These are phyloP conservation scores for Yamadazyma paraphyllophila DNA, from an alignment of 805 yeast species.

Conservation along the genomic window DNA sequence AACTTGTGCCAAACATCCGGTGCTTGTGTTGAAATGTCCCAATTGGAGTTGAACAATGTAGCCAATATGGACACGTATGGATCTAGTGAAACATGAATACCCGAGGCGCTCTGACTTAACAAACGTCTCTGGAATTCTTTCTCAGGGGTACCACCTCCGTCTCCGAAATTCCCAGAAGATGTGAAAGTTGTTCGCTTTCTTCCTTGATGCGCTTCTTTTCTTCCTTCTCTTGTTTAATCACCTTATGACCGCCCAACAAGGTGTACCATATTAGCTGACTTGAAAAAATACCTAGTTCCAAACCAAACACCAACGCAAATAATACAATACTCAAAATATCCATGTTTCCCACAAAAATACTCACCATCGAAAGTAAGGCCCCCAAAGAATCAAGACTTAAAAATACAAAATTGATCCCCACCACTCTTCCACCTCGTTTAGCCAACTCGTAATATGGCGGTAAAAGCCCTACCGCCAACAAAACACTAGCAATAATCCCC, in stretches of 20 bases:
- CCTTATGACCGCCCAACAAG: conserved; percentile 28
- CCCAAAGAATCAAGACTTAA: conserved; percentile 75
- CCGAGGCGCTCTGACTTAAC: too few species aligned
- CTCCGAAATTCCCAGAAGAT: not conserved
- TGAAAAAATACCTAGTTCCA: conserved; percentile 75
- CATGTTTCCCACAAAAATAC: conserved; percentile 53
- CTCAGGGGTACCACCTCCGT: not conserved
- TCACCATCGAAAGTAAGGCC: conserved; percentile 69
- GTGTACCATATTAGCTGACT: conserved; percentile 70
- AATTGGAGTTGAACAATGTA: too few species aligned
- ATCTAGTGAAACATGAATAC: too few species aligned
- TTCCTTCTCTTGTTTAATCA: conserved; percentile 25
- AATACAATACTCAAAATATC: conserved; percentile 80
- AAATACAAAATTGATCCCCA: conserved; percentile 85
- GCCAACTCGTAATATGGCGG: conserved; percentile 88
- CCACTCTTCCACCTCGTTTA: conserved; percentile 77
- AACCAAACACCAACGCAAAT: conserved; percentile 66
- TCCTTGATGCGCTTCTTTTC: conserved; percentile 6
- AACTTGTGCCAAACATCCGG: too few species aligned
- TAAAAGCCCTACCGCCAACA: conserved; percentile 72
- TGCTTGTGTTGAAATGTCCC: too few species aligned
- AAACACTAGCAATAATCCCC: conserved; percentile 76
- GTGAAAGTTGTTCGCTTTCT: not conserved
- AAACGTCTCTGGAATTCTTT: too few species aligned
- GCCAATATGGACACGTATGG: too few species aligned